Base-by-base conservation (phyloP, 192 early-diverging fungal genomes). In the Linnemannia exigua region DNA sequence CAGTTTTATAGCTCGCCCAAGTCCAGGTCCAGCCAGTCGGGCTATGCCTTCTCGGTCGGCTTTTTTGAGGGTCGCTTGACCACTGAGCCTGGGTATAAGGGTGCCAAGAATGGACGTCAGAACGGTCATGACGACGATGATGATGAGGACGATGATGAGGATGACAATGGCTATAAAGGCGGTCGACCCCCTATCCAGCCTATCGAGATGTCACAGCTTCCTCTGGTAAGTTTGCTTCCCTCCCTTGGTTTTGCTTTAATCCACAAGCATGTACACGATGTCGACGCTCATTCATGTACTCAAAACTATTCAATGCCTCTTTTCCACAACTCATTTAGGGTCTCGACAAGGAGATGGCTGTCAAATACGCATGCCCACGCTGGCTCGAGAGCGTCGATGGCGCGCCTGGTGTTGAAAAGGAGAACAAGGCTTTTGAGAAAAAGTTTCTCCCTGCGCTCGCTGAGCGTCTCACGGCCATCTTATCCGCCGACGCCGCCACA, bases 291-390 rank as follows among this genome's bases (percentile, higher is more conserved):
- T 33, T 31, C 66, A 19, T 37, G 15, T 9, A 33, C 41, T 6
- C 9, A 44, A n/a, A 44, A 44, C 41, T 44, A 44, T 6, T 44
- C 41, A 44, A 44, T 44, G 51, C 22, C 20, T 68, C 33, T 6
- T 3, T 28, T 48, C 35, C 19, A n/a, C n/a, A n/a, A n/a, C n/a
- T n/a, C n/a, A n/a, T n/a, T 17, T 68, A 86, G 84, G 78, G 78
- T 25, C 20, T 77, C 25, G 84, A 86, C 33, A 61, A 72, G 46
- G 84, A 86, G 61, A 8, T 86, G 52, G 84, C 84, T 11, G 70
- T 86, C 37, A 86, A 86, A 66, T 86, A 80, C 50, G 74, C 84
- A 12, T 86, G 84, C 46, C 84, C 84, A 12, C 61, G 84, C 25
- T 86, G 84, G 84, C 28, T 72, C 1, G 74, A 86, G 9, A 76